Conservation (phyloP, 192 early-diverging fungal species). For the Thamnidium elegans region DNA sequence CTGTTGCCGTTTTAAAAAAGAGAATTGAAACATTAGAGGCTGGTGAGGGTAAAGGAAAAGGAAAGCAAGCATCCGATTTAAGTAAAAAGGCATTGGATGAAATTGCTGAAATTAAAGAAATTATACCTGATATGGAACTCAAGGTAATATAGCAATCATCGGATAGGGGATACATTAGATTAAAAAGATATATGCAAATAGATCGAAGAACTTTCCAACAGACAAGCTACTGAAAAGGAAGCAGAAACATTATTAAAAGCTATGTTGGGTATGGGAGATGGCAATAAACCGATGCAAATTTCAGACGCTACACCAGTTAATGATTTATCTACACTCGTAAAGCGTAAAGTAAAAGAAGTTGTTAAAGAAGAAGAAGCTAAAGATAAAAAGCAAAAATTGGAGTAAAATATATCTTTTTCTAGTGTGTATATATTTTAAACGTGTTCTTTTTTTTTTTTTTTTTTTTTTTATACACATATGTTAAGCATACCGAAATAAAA, state of each 20-base stretch:
- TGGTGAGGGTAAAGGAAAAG: constrained; percentile 36
- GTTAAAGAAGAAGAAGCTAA: neutral
- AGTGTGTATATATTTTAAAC: too few relatives aligned
- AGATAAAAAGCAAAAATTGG: constrained; percentile 6
- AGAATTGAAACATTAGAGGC: constrained; percentile 41
- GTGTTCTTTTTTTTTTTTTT: constrained; percentile 2
- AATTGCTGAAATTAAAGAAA: constrained; percentile 56
- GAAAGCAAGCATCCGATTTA: constrained; percentile 37
- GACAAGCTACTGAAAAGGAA: constrained; percentile 35
- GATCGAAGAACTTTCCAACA: constrained; percentile 39
- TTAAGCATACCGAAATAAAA: neutral
- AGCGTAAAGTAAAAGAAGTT: constrained; percentile 31
- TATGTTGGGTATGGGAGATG: constrained; percentile 12
- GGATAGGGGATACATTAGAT: neutral
- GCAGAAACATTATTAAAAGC: constrained; percentile 15
- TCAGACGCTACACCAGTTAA: constrained; percentile 31
- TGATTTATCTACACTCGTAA: constrained; percentile 51
- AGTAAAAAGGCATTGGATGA: constrained; percentile 38
- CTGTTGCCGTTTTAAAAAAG: constrained; percentile 51
- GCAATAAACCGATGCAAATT: constrained; percentile 3
- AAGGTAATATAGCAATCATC: constrained; percentile 45
- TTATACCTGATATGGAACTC: constrained; percentile 61
- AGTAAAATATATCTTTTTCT: neutral
- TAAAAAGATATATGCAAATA: neutral
- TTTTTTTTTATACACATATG: neutral